Percentiles rank a stretch among this genome's conserved stretches.
These are phyloP conservation scores for Tothia fuscella DNA, from an alignment of 2,329 filamentous ascomycete species.

Conservation along the genomic window DNA sequence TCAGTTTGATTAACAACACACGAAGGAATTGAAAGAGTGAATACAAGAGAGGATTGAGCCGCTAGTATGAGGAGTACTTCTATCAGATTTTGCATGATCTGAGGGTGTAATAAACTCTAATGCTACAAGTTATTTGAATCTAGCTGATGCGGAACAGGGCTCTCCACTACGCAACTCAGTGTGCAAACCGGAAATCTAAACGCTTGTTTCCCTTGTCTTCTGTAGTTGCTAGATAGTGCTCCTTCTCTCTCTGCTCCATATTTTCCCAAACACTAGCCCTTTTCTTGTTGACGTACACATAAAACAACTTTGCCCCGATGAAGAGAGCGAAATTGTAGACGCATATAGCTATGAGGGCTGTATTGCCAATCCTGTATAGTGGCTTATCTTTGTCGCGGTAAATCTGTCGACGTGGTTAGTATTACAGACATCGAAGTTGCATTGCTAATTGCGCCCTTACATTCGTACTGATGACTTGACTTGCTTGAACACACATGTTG, in stretches of 20 bases:
- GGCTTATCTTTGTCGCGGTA: conserved; percentile 42
- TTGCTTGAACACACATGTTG: conserved; percentile 23
- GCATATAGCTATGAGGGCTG: conserved; percentile 39
- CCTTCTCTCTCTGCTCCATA: conserved; percentile 24
- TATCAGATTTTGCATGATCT: too few relatives aligned
- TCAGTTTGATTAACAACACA: too few relatives aligned
- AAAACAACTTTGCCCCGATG: conserved; percentile 40
- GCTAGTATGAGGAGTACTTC: too few relatives aligned
- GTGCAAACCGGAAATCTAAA: conserved; percentile 10
- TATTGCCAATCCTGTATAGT: conserved; percentile 42
- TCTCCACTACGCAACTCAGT: too few relatives aligned
- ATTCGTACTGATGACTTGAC: conserved; percentile 8
- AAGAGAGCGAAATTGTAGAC: conserved; percentile 40
- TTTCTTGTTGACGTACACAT: conserved; percentile 37
- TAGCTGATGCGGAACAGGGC: too few relatives aligned
- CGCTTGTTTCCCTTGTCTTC: conserved; percentile 25
- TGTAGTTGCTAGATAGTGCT: conserved; percentile 24
- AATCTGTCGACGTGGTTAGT: conserved; percentile 21
- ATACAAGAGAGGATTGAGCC: too few relatives aligned
- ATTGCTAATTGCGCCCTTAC: conserved; percentile 1
- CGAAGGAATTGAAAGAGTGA: too few relatives aligned
- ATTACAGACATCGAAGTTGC: background rate
- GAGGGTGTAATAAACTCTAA: too few relatives aligned
- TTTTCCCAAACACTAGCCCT: conserved; percentile 20
- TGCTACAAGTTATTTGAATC: too few relatives aligned